Evolutionary conservation across 441 rosid species (phyloP), one percentile per base, ranked within the genome.

Genomic region (Jatropha podagrica): DNA sequence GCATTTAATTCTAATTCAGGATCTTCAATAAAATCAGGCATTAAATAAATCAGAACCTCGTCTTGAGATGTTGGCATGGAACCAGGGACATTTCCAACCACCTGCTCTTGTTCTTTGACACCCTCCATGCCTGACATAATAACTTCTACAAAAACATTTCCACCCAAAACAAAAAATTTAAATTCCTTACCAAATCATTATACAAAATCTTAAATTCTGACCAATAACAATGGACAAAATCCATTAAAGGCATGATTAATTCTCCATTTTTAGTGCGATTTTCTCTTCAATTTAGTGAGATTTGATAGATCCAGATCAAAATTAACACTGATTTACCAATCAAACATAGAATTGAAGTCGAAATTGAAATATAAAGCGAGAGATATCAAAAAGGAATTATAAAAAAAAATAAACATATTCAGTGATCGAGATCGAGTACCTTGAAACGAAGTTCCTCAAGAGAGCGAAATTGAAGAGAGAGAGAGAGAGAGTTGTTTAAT

Each of bases 51-150:
- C 60, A 75, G 58, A 74, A 93, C 98, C 98, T 93, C 95, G 66
- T 88, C 86, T 65, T 88, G 82, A 52, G 92, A 74, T 76, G 92
- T 88, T 20, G 91, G 91, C 83, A 85, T 74, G 51, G 90, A 65
- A 40, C 81, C 87, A 4, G 79, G 26, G 56, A 78, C 71, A 82
- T 83, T 83, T 80, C 79, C 95, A n/a, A 79, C 85, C 7, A 77
- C 85, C 65, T 71, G 83, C 52, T 83, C 85, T 65, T 81, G 90
- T 67, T 78, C 92, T 77, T 88, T 90, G 68, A 70, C 81, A 72
- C 88, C 87, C 83, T 86, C 97, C 84, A 78, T 87, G 78, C 80
- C 86, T 73, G 92, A 89, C 91, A 74, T 69, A 32, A 68, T 74
- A 7, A 20, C 63, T 49, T 37, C 76, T 20, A 51, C 56, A 63